Conservation (phyloP, 805 yeast genomes). For the Nakazawaea holstii region DNA sequence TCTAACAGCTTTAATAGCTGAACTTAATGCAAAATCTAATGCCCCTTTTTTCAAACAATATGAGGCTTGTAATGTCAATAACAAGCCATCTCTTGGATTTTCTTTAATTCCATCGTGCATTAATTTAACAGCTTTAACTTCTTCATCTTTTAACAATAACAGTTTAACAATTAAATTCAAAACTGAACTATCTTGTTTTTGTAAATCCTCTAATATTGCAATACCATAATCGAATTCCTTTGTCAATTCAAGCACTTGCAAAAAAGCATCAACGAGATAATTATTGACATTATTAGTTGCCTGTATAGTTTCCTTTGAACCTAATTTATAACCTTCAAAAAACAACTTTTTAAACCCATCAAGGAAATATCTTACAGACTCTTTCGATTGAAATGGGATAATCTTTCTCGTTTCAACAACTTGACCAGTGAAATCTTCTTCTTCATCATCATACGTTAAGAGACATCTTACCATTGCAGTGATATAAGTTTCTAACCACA, state of each 20-base stretch:
- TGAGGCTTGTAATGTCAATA: constrained; percentile 52
- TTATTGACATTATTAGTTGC: constrained; percentile 59
- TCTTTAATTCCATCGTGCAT: constrained; percentile 44
- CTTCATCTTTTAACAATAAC: constrained; percentile 49
- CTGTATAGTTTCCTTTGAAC: constrained; percentile 62
- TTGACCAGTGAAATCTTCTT: constrained; percentile 53
- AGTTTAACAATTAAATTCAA: constrained; percentile 50
- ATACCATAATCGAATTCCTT: constrained; percentile 59
- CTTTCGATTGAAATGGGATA: constrained; percentile 60
- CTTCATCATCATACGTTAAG: constrained; percentile 66
- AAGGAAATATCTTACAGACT: constrained; percentile 48
- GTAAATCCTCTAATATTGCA: constrained; percentile 49
- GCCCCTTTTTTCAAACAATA: constrained; percentile 49
- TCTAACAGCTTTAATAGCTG: constrained; percentile 61
- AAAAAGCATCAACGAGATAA: constrained; percentile 70
- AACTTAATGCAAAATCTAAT: constrained; percentile 50
- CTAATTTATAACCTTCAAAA: constrained; percentile 59
- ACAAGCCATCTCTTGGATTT: constrained; percentile 50
- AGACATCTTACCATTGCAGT: constrained; percentile 73
- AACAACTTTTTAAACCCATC: constrained; percentile 64
- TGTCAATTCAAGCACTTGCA: constrained; percentile 59
- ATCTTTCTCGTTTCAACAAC: constrained; percentile 81
- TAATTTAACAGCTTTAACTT: constrained; percentile 48
- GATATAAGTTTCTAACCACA: constrained; percentile 61
- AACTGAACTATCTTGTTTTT: constrained; percentile 50